Evolutionary conservation across 768 basidiomycete genomes (phyloP), one percentile per base, ranked within the genome.

Genomic region (Amanita rubescens): DNA sequence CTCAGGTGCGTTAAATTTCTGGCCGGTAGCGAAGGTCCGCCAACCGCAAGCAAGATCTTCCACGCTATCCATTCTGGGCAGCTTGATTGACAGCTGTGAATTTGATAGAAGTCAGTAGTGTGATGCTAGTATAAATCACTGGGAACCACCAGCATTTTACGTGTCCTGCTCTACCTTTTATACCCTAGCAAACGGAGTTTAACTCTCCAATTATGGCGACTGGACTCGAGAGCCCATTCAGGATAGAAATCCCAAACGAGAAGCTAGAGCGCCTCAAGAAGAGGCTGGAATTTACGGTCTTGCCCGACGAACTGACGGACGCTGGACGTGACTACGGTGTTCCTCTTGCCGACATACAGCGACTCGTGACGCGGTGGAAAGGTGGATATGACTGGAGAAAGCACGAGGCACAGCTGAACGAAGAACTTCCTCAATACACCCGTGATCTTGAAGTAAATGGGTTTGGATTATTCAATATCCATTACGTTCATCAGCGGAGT

Each of bases 401-500:
- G 47, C 63, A 79, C 17, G 81, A 84, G 62, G 71, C 67, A 0
- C 60, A 64, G 17, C 64, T 84, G 56, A 83, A 84, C 58, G 62
- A 63, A 6, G 69, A 73, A 32, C 54, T 84, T 1, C 77, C 81
- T 3, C 80, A 81, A 65, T 84, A 77, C 60, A 82, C 76, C 0
- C 64, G 73, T 17, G 76, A 79, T 47, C 71, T 84, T 32, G 64
- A 67, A 2, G 73, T 83, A 1, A 73, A 76, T 6, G 71, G 68
- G 1, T 75, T 74, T 50, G 79, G 73, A 0, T 55, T 61, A n/a
- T 59, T 76, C 14, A 69, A 69, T 49, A 71, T 83, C 9, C 81
- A 85, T 58, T 84, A 82, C 55, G 71, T 82, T 10, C 81, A 84
- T 60, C 67, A 77, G 65, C 74, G 67, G 63, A 82, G 81, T 60